Conservation (phyloP, 73 alveolate species). For the Stentor coeruleus region DNA sequence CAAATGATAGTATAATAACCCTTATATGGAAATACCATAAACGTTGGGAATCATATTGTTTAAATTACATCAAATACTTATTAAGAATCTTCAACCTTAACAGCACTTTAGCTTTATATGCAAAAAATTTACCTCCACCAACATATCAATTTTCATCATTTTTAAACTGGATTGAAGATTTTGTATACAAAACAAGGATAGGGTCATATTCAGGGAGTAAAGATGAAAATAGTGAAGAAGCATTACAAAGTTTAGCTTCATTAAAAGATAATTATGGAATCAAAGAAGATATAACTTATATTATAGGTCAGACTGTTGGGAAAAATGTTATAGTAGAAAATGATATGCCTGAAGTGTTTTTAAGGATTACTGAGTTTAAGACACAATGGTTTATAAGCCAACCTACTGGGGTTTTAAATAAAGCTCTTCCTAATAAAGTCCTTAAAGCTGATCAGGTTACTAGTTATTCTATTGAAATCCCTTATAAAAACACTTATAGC, state of each 20-base stretch:
- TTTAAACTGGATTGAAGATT: slow-evolving; percentile 62
- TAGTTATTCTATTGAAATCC: neutral
- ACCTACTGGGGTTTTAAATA: slow-evolving; percentile 7
- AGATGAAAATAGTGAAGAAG: neutral
- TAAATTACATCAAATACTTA: slow-evolving; percentile 1
- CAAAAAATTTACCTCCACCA: slow-evolving; percentile 42
- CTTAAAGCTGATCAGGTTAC: neutral
- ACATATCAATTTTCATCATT: slow-evolving; percentile 49
- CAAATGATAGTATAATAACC: slow-evolving; percentile 19
- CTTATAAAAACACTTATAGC: neutral
- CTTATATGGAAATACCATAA: slow-evolving; percentile 7
- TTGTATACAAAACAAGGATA: slow-evolving; percentile 26
- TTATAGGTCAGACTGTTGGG: neutral
- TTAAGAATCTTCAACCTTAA: neutral
- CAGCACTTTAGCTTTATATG: slow-evolving; percentile 32
- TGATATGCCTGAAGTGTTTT: neutral
- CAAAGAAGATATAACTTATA: neutral
- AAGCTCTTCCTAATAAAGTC: slow-evolving; percentile 2
- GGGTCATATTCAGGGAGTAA: neutral
- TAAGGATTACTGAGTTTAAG: neutral
- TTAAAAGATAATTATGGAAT: neutral
- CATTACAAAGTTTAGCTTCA: neutral
- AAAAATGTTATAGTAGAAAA: neutral
- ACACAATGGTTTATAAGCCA: slow-evolving; percentile 16
- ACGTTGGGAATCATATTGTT: slow-evolving; percentile 28